Base-by-base conservation (phyloP, 306 rosid genomes). In the Oxytropis ochrocephala region DNA sequence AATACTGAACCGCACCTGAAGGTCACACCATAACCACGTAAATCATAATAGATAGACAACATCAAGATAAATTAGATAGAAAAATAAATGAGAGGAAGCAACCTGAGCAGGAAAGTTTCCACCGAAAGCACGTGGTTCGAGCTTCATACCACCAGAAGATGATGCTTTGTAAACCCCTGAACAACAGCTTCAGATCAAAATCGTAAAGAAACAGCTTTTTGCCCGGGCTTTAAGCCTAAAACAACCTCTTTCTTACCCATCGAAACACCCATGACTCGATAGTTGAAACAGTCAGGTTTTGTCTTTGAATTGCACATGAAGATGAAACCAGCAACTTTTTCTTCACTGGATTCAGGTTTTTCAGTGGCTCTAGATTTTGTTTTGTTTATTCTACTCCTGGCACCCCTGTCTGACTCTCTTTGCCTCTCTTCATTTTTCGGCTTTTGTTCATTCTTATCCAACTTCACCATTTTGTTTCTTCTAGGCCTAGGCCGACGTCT, bases 81-180 rank as follows among this genome's bases (percentile, higher is more conserved):
- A 21, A 63, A 47, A 58, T 44, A 67, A 72, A 43, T 16, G 21
- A 66, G 39, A 42, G 64, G 3, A 50, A 55, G 63, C 61, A 56
- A 94, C 97, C 98, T 94, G 97, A 82, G 85, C 87, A 78, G 98
- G 98, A 81, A 94, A 94, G 42, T 88, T 81, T 42, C 98, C 97
- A 67, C 83, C 78, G 11, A 94, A 94, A 64, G 97, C 98, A 50
- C 78, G 79, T 7, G 96, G 98, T 82, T 94, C 97, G 50, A 94
- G 90, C 78, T 77, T 88, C 86, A 90, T 70, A 54, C 88, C 86
- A 75, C 98, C 96, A 14, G 89, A 67, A 67, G 97, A 90, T 52
- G 95, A 79, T 51, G 98, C 98, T 64, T 76, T 81, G 75, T 81
- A 94, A 74, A 94, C 50, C 59, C 98, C 98, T n/a, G 65, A 90